A percentile compares a stretch with the other conserved stretches of the same genome.
Evolutionary conservation across 2,329 filamentous ascomycete species (phyloP).

Genomic region (Xylariaceae sp.): DNA sequence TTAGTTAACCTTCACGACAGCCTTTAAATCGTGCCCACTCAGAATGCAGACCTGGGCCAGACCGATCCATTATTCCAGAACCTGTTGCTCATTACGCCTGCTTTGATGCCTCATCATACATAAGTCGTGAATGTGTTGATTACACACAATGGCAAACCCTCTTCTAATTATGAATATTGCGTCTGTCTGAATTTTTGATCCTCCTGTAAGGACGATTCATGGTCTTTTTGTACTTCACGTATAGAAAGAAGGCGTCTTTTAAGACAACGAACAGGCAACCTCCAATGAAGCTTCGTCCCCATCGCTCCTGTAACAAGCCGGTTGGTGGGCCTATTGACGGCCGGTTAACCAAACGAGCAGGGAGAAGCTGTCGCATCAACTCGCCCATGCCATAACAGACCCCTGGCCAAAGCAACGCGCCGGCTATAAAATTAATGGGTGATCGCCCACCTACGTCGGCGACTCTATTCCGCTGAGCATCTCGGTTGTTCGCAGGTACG

Average conservation of each 20-base stretch:
- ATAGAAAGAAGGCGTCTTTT: constrained; percentile 69
- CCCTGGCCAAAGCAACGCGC: constrained; percentile 75
- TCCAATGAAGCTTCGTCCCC: constrained; percentile 87
- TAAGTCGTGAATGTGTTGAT: constrained; percentile 5
- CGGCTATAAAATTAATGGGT: constrained; percentile 54
- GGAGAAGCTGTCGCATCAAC: constrained; percentile 70
- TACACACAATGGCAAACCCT: not conserved
- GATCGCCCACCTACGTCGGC: constrained; percentile 21
- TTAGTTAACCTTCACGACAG: not conserved
- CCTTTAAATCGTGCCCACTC: not conserved
- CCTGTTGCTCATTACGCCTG: not conserved
- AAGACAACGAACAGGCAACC: constrained; percentile 88
- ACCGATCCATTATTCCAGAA: not conserved
- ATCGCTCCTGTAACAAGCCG: constrained; percentile 79
- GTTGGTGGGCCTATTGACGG: constrained; percentile 45
- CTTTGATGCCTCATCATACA: constrained; percentile 13
- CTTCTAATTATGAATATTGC: constrained; percentile 28
- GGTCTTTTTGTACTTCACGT: constrained; percentile 67
- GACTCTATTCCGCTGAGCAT: constrained; percentile 25
- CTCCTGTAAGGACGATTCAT: constrained; percentile 60
- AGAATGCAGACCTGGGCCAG: not conserved
- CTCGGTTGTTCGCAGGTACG: constrained; percentile 31
- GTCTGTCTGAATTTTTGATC: constrained; percentile 53
- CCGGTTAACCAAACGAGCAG: constrained; percentile 67
- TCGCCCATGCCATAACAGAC: constrained; percentile 82